phyloP scores from a whole-genome alignment of 257 asterid genomes.

The Jaltomata sinuosa region DNA sequence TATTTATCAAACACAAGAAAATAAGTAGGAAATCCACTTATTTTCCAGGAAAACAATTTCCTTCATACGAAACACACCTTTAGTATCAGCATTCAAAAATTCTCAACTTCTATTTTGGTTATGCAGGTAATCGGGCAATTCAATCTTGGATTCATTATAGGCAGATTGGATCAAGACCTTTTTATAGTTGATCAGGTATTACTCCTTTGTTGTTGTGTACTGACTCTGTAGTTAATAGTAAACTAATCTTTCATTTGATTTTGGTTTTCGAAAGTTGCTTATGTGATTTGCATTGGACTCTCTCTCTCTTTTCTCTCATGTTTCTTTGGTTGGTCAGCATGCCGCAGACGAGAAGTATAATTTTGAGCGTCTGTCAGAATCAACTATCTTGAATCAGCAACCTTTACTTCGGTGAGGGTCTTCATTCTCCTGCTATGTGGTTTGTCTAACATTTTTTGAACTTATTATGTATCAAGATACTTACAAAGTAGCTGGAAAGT shows the following conservation, averaged over 20 bases:
- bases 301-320: not conserved
- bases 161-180: slow-evolving; percentile 77
- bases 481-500: not conserved
- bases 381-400: slow-evolving; percentile 91
- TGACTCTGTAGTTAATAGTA: not conserved
- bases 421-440: not conserved
- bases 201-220: slow-evolving; percentile 10
- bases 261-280: not conserved
- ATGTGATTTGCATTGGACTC: not conserved
- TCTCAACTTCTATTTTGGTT: not conserved
- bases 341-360: slow-evolving; percentile 99
- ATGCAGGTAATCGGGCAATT: slow-evolving; percentile 93
- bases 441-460: not conserved
- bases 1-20: no score
- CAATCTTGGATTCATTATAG: slow-evolving; percentile 93
- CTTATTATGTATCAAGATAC: not conserved
- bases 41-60: no score
- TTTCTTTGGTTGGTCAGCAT: slow-evolving; percentile 45
- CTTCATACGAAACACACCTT: no score
- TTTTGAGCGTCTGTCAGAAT: slow-evolving; percentile 67
- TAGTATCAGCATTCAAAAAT: not conserved
- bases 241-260: not conserved
- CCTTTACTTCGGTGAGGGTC: slow-evolving; percentile 75
- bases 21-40: no score
- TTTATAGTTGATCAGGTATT: slow-evolving; percentile 96